A percentile compares a stretch with the other conserved stretches of the same genome.
Evolutionary conservation across 192 early-diverging fungal genomes (phyloP).

Genomic region (Backusella mclennaniae): DNA sequence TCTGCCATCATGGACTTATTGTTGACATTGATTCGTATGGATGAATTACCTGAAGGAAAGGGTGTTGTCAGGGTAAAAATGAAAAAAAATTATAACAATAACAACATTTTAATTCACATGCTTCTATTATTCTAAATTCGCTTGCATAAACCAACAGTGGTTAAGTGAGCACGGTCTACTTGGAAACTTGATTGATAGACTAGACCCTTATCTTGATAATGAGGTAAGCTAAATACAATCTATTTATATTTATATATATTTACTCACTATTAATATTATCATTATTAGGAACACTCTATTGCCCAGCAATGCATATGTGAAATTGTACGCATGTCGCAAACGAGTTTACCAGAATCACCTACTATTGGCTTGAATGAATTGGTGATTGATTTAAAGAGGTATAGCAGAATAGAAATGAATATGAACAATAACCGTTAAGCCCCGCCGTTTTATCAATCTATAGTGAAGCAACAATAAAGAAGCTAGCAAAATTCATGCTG

Average conservation of each 20-base stretch:
- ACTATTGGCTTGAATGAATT: conserved; percentile 39
- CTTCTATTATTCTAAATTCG: conserved; percentile 13
- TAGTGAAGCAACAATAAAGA: conserved; percentile 74
- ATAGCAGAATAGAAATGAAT: background rate
- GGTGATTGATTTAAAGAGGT: conserved; percentile 37
- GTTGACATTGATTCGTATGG: conserved; percentile 90
- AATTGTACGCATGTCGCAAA: conserved; percentile 42
- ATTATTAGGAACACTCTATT: conserved; percentile 34
- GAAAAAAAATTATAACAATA: background rate
- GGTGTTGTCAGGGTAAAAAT: conserved; percentile 77
- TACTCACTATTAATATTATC: background rate
- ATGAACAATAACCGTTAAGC: background rate
- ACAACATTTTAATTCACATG: background rate
- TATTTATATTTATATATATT: background rate
- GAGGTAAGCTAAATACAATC: conserved; percentile 53
- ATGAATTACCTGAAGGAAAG: conserved; percentile 82
- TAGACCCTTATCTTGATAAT: conserved; percentile 78
- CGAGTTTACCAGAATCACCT: conserved; percentile 31
- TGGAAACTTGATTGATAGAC: conserved; percentile 66
- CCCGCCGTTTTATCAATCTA: background rate
- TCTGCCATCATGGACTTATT: conserved; percentile 90
- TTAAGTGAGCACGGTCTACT: conserved; percentile 81
- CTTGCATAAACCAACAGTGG: conserved; percentile 60
- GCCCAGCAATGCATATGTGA: conserved; percentile 43
- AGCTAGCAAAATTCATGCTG: conserved; percentile 89